Percentiles rank a stretch among this genome's conserved stretches.
These are phyloP conservation scores for Cantharellus anzutake DNA, from an alignment of 768 basidiomycete species.

Conservation along the genomic window DNA sequence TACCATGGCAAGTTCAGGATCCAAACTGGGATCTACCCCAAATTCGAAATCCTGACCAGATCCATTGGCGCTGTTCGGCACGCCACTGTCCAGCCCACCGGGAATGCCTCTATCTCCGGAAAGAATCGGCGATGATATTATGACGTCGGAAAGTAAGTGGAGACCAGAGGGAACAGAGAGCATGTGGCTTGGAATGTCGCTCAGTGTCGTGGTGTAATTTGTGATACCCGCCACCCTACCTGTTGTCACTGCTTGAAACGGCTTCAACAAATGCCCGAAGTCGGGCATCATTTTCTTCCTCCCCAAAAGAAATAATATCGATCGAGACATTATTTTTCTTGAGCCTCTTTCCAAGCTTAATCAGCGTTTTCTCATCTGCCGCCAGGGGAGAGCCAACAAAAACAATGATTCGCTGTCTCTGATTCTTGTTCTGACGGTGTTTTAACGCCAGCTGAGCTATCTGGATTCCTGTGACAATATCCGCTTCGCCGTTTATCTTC, in stretches of 20 bases:
- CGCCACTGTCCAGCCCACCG: conserved; percentile 28
- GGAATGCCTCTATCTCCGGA: conserved; percentile 54
- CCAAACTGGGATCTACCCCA: conserved; percentile 84
- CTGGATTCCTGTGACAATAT: conserved; percentile 79
- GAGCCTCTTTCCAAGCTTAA: conserved; percentile 85
- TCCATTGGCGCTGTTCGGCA: conserved; percentile 18
- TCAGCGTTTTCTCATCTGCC: conserved; percentile 60
- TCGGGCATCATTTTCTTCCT: conserved; percentile 42
- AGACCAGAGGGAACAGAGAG: conserved; percentile 60
- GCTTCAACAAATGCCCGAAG: conserved; percentile 71
- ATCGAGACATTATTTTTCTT: conserved; percentile 99
- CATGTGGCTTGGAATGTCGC: conserved; percentile 40
- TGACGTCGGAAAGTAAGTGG: conserved; percentile 62
- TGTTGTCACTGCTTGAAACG: conserved; percentile 66
- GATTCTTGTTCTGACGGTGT: conserved; percentile 96
- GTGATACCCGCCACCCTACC: conserved; percentile 31
- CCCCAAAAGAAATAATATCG: conserved; percentile 81
- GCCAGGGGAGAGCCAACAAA: conserved; percentile 81
- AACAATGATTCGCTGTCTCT: conserved; percentile 86
- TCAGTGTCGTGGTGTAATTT: neutral
- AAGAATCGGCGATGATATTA: conserved; percentile 68
- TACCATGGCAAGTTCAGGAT: conserved; percentile 95
- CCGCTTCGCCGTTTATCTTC: conserved; percentile 61
- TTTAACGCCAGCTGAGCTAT: conserved; percentile 93
- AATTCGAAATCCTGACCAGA: conserved; percentile 50